Conservation (phyloP, 164 flowering plant genomes). For the Umbilicus rupestris region DNA sequence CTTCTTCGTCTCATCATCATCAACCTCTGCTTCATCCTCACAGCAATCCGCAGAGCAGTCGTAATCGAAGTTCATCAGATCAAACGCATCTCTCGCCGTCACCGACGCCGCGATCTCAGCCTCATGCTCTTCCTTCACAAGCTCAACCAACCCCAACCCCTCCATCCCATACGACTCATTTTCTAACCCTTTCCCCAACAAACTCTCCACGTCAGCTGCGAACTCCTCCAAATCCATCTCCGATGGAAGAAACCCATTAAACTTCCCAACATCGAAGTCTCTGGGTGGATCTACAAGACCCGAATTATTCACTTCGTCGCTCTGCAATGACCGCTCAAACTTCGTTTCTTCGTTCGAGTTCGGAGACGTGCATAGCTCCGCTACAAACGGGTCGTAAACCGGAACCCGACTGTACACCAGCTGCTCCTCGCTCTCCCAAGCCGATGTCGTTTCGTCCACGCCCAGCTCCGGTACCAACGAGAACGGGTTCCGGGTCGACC, state of each 20-base stretch:
- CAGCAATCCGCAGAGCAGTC: slow-evolving; percentile 31
- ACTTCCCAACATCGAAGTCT: slow-evolving; percentile 13
- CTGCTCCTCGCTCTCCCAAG: slow-evolving; percentile 54
- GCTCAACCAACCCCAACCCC: slow-evolving; percentile 47
- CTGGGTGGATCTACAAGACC: neutral
- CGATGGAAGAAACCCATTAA: slow-evolving; percentile 41
- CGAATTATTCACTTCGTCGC: neutral
- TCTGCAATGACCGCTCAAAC: neutral
- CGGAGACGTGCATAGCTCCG: slow-evolving; percentile 31
- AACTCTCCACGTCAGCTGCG: slow-evolving; percentile 78
- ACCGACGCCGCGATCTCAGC: no score
- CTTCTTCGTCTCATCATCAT: neutral
- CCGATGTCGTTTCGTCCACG: slow-evolving; percentile 32
- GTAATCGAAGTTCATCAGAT: slow-evolving; percentile 41
- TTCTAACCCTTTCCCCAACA: slow-evolving; percentile 61
- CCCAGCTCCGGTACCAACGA: slow-evolving; percentile 57
- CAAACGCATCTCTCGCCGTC: slow-evolving; percentile 36
- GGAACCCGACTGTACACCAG: slow-evolving; percentile 69
- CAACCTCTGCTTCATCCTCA: slow-evolving; percentile 29
- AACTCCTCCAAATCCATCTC: slow-evolving; percentile 78
- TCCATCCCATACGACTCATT: slow-evolving; percentile 57
- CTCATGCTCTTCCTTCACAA: slow-evolving; percentile 21
- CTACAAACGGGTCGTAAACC: slow-evolving; percentile 42
- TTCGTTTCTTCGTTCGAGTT: slow-evolving; percentile 15
- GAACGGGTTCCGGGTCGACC: slow-evolving; percentile 16